These are phyloP conservation scores for Musa schizocarpa DNA, from an alignment of 176 grass and related monocot genomes.

Conservation along the genomic window DNA sequence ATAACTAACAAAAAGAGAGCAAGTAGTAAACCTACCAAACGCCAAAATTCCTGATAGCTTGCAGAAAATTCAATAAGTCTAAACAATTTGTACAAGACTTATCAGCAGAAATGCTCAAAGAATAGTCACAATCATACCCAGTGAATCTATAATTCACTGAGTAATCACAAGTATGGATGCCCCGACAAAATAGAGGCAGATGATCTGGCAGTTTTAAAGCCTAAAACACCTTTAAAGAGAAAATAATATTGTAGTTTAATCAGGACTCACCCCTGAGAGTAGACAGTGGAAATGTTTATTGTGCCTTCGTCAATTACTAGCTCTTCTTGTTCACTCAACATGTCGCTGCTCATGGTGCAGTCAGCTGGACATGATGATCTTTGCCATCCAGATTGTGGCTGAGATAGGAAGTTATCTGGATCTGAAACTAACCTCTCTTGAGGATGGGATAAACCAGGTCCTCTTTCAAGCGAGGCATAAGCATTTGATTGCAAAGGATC, in stretches of 20 bases:
- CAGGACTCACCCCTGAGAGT: conserved; percentile 49
- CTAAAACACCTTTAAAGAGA: too few species aligned
- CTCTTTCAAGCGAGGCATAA: conserved; percentile 7
- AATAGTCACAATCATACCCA: too few species aligned
- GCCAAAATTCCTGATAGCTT: neutral
- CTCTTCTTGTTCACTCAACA: conserved; percentile 39
- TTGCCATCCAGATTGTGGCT: conserved; percentile 43
- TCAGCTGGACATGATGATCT: conserved; percentile 26
- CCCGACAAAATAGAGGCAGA: too few species aligned
- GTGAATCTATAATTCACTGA: too few species aligned
- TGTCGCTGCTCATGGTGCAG: conserved; percentile 29
- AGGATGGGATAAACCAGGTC: conserved; percentile 17
- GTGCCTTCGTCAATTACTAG: conserved; percentile 65
- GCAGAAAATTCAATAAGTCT: neutral
- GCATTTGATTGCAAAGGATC: conserved; percentile 9
- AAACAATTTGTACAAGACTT: too few species aligned
- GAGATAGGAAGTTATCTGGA: conserved; percentile 33
- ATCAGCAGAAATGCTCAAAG: too few species aligned
- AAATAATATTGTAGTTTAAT: neutral
- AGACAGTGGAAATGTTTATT: conserved; percentile 50
- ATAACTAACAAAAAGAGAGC: neutral
- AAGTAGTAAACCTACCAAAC: too few species aligned
- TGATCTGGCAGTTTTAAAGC: too few species aligned
- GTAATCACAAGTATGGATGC: too few species aligned
- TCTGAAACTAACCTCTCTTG: conserved; percentile 19